Conservation (phyloP, 169 alveolate genomes). For the Fabrea salina region DNA sequence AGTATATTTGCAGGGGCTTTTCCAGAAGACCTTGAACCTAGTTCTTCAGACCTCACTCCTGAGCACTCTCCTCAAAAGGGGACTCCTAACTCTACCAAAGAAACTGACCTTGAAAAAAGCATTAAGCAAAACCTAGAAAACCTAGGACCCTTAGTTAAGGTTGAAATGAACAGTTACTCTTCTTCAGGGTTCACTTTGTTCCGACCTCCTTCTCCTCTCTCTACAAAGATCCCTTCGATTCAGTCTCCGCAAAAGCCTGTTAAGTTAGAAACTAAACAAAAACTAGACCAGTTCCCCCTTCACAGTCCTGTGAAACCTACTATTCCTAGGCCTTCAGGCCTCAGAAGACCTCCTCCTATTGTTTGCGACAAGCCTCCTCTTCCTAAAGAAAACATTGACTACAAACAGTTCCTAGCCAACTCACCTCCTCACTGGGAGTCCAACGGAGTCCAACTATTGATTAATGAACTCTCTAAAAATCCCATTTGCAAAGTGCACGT, state of each 20-base stretch:
- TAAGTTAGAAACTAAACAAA: not conserved
- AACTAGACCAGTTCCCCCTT: not conserved
- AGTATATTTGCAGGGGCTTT: conserved; percentile 21
- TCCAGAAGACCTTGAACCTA: not conserved
- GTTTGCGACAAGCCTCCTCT: not conserved
- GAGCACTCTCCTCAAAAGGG: not conserved
- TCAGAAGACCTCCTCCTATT: conserved; percentile 9
- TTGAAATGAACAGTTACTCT: not conserved
- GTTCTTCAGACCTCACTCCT: conserved; percentile 8
- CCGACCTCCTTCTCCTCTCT: not conserved
- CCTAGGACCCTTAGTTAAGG: not conserved
- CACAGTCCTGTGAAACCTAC: not conserved
- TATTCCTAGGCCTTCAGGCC: not conserved
- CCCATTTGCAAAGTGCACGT: conserved; percentile 3
- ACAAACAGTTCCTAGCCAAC: not conserved
- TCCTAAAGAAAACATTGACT: not conserved
- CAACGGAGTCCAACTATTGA: not conserved
- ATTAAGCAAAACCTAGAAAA: not conserved
- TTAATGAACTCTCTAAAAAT: not conserved
- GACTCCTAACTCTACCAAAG: not conserved
- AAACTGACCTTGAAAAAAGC: not conserved
- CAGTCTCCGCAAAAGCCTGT: not conserved
- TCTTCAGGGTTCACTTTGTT: conserved; percentile 5
- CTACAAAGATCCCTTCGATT: not conserved
- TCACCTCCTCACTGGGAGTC: conserved; percentile 30